Percentiles rank a stretch among this genome's conserved stretches.
phyloP scores from a whole-genome alignment of 1,139 yeast genomes.

The Meyerozyma smithsonii region DNA sequence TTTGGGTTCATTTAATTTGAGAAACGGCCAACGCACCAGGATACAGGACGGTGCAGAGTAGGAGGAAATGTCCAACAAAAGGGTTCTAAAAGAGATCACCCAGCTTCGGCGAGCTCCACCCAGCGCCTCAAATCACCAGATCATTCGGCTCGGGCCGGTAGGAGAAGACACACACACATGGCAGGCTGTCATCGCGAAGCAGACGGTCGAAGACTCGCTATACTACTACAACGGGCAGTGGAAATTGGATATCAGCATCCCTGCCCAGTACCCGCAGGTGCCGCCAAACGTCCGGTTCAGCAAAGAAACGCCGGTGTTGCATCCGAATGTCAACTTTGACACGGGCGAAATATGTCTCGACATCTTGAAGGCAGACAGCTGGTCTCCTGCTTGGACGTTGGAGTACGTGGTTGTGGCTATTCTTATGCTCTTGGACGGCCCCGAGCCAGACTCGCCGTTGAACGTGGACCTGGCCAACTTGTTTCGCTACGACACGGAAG shows the following conservation, averaged over 20 bases:
- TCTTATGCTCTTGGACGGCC: constrained; percentile 61
- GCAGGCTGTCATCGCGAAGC: constrained; percentile 59
- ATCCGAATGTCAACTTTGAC: constrained; percentile 65
- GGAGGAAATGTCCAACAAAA: constrained; percentile 18
- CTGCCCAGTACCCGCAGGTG: constrained; percentile 55
- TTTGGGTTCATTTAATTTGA: too few species aligned
- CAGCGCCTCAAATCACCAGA: constrained; percentile 27
- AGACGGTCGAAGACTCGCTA: constrained; percentile 34
- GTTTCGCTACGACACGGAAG: constrained; percentile 45
- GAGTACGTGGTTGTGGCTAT: constrained; percentile 69
- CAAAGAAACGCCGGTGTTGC: constrained; percentile 47
- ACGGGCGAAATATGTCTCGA: constrained; percentile 87
- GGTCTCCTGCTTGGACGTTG: constrained; percentile 92
- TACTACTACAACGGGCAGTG: constrained; percentile 53
- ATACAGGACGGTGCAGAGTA: too few species aligned
- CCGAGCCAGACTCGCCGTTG: constrained; percentile 83
- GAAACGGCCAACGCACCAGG: too few species aligned
- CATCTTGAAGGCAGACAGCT: constrained; percentile 54
- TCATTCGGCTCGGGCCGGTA: too few species aligned
- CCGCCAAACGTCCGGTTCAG: constrained; percentile 64
- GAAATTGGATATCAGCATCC: constrained; percentile 49
- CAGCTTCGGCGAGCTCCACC: constrained; percentile 18
- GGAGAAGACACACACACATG: constrained; percentile 44
- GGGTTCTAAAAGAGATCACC: constrained; percentile 20
- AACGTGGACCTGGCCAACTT: constrained; percentile 85